Conservation (phyloP, 768 basidiomycete genomes). For the Psilocybe sp. region DNA sequence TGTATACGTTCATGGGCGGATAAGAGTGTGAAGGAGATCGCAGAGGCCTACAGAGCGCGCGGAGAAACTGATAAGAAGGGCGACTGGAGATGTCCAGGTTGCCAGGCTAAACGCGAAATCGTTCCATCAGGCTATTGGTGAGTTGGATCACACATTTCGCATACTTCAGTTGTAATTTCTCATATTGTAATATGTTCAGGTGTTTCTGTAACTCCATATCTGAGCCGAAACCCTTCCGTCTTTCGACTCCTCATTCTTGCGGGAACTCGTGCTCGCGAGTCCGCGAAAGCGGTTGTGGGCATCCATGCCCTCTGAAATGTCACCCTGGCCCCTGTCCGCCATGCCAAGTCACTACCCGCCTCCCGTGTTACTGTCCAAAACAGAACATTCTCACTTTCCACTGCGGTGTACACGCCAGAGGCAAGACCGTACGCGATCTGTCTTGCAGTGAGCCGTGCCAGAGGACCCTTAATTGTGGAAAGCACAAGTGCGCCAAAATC, state of each 20-base stretch:
- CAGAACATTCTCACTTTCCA: conserved; percentile 55
- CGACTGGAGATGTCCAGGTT: conserved; percentile 94
- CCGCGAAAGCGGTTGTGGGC: conserved; percentile 61
- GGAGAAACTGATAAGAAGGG: conserved; percentile 62
- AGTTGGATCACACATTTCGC: conserved; percentile 15
- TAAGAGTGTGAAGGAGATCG: conserved; percentile 72
- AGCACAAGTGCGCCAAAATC: conserved; percentile 61
- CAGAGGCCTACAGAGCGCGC: conserved; percentile 69
- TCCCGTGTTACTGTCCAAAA: conserved; percentile 79
- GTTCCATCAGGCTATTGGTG: conserved; percentile 70
- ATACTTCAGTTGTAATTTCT: background rate
- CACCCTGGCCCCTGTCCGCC: conserved; percentile 98
- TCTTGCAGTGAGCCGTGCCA: conserved; percentile 45
- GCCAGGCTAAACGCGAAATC: conserved; percentile 72
- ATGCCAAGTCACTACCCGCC: conserved; percentile 74
- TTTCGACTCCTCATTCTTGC: conserved; percentile 78
- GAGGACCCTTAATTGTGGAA: conserved; percentile 58
- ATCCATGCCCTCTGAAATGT: conserved; percentile 81
- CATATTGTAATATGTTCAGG: conserved; percentile 29
- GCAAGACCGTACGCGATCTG: conserved; percentile 25
- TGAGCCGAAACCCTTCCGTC: conserved; percentile 69
- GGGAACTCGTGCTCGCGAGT: conserved; percentile 63
- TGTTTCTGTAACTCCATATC: conserved; percentile 81
- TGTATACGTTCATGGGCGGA: conserved; percentile 89
- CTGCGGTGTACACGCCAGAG: conserved; percentile 45